These are phyloP conservation scores for Debaryomyces castellii DNA, from an alignment of 805 yeast genomes.

Conservation along the genomic window DNA sequence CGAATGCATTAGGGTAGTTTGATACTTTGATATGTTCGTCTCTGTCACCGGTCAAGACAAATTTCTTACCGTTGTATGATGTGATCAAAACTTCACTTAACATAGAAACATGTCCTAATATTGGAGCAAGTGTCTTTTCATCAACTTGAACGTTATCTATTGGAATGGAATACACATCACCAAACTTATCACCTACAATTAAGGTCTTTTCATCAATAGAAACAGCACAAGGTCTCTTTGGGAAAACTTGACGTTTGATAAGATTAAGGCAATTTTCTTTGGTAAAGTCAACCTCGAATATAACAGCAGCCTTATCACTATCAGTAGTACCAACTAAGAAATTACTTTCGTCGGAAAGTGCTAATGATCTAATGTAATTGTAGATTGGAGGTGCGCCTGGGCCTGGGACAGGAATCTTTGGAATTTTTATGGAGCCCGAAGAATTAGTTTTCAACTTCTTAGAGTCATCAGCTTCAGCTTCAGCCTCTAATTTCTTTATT, in stretches of 20 bases:
- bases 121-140: conserved; percentile 54
- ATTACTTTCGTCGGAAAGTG: conserved; percentile 49
- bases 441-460: conserved; percentile 32
- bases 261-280: conserved; percentile 44
- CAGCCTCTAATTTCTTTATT: conserved; percentile 25
- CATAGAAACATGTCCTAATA: conserved; percentile 96
- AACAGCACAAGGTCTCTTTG: conserved; percentile 91
- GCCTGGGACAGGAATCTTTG: conserved; percentile 62
- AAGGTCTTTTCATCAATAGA: conserved; percentile 51
- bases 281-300: conserved; percentile 47
- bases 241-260: conserved; percentile 71
- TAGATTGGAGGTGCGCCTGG: conserved; percentile 67
- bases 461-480: conserved; percentile 24
- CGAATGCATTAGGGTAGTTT: conserved; percentile 71
- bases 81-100: conserved; percentile 67
- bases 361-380: conserved; percentile 66
- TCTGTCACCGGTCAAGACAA: conserved; percentile 79
- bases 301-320: conserved; percentile 75
- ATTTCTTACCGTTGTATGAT: conserved; percentile 41
- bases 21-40: conserved; percentile 94
- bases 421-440: conserved; percentile 24
- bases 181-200: conserved; percentile 89
- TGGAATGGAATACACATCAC: conserved; percentile 78
- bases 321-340: conserved; percentile 71
- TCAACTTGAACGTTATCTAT: conserved; percentile 39